Evolutionary conservation across 805 yeast species (phyloP), one percentile per base, ranked within the genome.

Genomic region (Hagleromyces aurorensis): DNA sequence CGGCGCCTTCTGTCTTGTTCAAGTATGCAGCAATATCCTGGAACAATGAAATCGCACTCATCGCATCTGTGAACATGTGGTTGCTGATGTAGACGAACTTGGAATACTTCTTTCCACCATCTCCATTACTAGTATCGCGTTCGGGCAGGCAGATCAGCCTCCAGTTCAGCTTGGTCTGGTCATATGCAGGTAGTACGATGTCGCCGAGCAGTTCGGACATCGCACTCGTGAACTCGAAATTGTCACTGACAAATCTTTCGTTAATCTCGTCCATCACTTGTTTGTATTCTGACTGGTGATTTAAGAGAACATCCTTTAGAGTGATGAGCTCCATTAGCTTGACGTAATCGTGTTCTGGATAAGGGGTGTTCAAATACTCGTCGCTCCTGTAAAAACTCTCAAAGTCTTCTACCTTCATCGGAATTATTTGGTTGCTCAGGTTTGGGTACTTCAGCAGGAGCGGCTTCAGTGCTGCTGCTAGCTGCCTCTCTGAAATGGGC

Each of bases 31-130:
- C 25, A n/a, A 51, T 27, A 23, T 48, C 54, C 21, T 44, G 32
- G 13, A 48, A 39, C 16, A 51, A 29, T 28, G 46, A 43, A 2
- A 40, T 28, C 15, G 41, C 44, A 18, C 44, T 42, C n/a, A 29
- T 33, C 6, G 48, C 57, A 32, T 51, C 57, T 8, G 45, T 37
- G 19, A 35, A 31, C 25, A 43, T 38, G 30, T 51, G 57, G 21
- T 51, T 48, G 21, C 48, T 41, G 13, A 51, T 23, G 25, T 35
- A 45, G 16, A 41, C 34, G 4, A 49, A 25, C n/a, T 38, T 22
- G 3, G 30, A 26, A 25, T 25, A 30, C 12, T 12, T 23, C 8
- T 27, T 15, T n/a, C n/a, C n/a, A n/a, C n/a, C n/a, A n/a, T n/a
- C n/a, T n/a, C n/a, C n/a, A n/a, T n/a, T n/a, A n/a, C n/a, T n/a